Evolutionary conservation across 805 yeast species (phyloP), one percentile per base, ranked within the genome.

Genomic region (Tetrapisispora phaffii): DNA sequence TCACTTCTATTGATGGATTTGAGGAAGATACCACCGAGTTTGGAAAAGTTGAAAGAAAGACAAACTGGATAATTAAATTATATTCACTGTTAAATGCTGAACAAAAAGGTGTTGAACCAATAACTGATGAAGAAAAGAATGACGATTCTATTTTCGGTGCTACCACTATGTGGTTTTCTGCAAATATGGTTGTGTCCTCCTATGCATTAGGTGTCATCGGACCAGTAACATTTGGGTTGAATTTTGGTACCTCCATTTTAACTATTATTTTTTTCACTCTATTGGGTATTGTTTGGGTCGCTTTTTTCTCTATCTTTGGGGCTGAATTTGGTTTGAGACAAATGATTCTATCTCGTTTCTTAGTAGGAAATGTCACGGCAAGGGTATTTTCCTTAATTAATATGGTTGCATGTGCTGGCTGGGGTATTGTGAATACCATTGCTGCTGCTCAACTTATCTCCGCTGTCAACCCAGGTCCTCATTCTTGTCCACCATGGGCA

Each of bases 381-480:
- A 76, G 95, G 62, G 72, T 88, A 47, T 82, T 86, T 59, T 81
- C 94, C 7, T 60, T 81, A 35, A 71, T 89, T 59, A 87, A 87
- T 59, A 76, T 80, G 57, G 63, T 89, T 53, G 88, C 95, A 24
- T 85, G 95, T 74, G 76, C 88, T 46, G 96, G 97, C 55, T 88
- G 96, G 96, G 84, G 93, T 65, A 85, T 95, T 15, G 90, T 86
- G 38, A 89, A 88, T 66, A 85, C 85, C 49, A 84, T 88, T 78
- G 83, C 86, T 26, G 79, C 93, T 29, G 96, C 95, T 17, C 94
- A 86, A 64, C 69, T 88, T 53, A 70, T 88, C 49, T 78, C 80
- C 65, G 78, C 83, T 61, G 82, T 88, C 47, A 85, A 85, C 68
- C 69, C 67, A 45, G 72, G 70, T 21, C 47, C 56, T 13, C 67